Base-by-base conservation (phyloP, 257 asterid genomes). In the Penstemon barbatus region DNA sequence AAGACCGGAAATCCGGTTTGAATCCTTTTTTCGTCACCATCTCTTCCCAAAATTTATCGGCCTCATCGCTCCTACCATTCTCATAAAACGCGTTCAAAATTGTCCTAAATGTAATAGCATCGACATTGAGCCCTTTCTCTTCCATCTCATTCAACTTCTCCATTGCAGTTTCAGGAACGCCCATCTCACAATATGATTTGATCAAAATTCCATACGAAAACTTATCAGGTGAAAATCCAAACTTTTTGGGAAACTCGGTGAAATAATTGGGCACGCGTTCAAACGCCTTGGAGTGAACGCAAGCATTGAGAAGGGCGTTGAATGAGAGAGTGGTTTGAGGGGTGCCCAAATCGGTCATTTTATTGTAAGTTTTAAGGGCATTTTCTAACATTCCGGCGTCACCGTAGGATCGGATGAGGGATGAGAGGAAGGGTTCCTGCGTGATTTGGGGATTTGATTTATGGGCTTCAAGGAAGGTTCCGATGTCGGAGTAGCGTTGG, bases 351-450 rank as follows among this genome's bases (percentile, higher is more conserved):
- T 82, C 83, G 4, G 81, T 65, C 97, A 92, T 90, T 63, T 90
- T 77, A 4, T 72, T 60, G 69, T 82, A 92, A 4, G 87, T 83
- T 1, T 59, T 70, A 49, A 82, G 71, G 37, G 97, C 90, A 48
- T 88, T 85, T 8, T 92, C 91, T 59, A 86, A 70, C 98, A 92
- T 85, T 1, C 95, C 96, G 18, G 79, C 91, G 49, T 78, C 53
- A 55, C 96, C 97, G 50, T 92, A 92, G 0, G 93, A 90, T 42
- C 91, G 89, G 44, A 92, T 92, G 57, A 92, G 77, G 61, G 90
- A 76, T 3, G 89, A 74, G 50, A 92, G 82, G 83, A 83, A 92
- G 36, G 84, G 82, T 65, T 92, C 98, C 2, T 85, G 75, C 36
- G 78, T 82, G 71, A 90, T 84, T 65, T 84, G 79, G 52, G 96